phyloP scores from a whole-genome alignment of 352 stramenopile genomes.

The Globisporangium splendens region DNA sequence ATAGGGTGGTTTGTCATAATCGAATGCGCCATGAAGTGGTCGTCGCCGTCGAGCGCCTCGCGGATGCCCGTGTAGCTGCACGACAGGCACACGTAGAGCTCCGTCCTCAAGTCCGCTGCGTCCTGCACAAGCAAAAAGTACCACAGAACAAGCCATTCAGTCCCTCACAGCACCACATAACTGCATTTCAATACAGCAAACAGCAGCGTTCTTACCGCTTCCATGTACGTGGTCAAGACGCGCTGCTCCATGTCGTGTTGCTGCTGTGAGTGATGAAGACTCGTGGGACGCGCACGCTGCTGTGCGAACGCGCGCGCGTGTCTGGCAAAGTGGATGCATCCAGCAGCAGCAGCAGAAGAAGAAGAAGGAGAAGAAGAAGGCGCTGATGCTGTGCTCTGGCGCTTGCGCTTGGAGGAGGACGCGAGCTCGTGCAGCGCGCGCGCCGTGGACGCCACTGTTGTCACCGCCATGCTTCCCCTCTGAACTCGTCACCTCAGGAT shows the following conservation, averaged over 20 bases:
- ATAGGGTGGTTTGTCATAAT: slow-evolving; percentile 58
- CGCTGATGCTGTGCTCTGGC: not conserved
- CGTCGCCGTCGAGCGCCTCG: slow-evolving; percentile 24
- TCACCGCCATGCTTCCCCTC: no score
- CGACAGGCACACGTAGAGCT: slow-evolving; percentile 45
- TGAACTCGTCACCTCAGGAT: no score
- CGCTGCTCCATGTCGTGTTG: slow-evolving; percentile 4
- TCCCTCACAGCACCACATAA: no score
- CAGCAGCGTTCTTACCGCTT: no score
- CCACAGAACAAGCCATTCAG: no score
- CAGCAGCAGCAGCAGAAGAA: not conserved
- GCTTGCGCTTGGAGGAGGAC: not conserved
- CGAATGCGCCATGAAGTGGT: slow-evolving; percentile 64
- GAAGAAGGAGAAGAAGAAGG: no score
- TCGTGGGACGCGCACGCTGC: not conserved
- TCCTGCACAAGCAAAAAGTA: not conserved
- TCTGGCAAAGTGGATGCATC: slow-evolving; percentile 3
- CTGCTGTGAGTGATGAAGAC: not conserved
- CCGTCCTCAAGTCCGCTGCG: slow-evolving; percentile 2
- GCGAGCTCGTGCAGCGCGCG: not conserved
- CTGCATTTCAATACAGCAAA: no score
- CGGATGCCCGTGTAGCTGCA: slow-evolving; percentile 43
- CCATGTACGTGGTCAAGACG: not conserved
- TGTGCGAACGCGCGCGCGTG: not conserved
- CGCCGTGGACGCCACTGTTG: no score